Percentiles rank a stretch among this genome's conserved stretches.
Conservation (phyloP, 331 rosid genomes). For the Rhamnella rubrinervis region DNA sequence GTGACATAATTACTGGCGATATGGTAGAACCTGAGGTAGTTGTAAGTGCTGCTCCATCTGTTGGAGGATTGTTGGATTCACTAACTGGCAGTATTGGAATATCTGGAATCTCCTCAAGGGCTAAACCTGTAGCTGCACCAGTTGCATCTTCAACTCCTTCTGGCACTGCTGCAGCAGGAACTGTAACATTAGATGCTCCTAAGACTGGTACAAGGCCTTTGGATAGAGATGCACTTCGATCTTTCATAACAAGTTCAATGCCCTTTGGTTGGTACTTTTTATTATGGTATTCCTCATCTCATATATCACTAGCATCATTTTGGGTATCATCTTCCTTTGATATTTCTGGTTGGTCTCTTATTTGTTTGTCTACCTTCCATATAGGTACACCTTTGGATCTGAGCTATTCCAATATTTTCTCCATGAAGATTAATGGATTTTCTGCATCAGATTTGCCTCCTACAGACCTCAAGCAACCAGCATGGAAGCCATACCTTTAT, state of each 20-base stretch:
- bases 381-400: constrained; percentile 95
- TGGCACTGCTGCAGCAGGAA: constrained; percentile 49
- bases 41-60: constrained; percentile 75
- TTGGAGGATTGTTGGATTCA: constrained; percentile 91
- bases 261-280: constrained; percentile 97
- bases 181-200: constrained; percentile 58
- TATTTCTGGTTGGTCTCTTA: constrained; percentile 23
- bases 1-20: constrained; percentile 78
- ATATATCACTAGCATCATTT: constrained; percentile 23
- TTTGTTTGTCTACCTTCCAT: constrained; percentile 16
- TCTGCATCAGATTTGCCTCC: constrained; percentile 79
- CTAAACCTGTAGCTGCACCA: constrained; percentile 73
- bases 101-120: constrained; percentile 82
- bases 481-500: constrained; percentile 92
- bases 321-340: constrained; percentile 11
- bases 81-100: constrained; percentile 84
- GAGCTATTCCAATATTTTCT: constrained; percentile 65
- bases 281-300: constrained; percentile 64
- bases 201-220: constrained; percentile 65
- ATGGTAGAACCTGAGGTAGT: constrained; percentile 80
- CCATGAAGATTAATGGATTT: constrained; percentile 77
- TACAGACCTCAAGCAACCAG: constrained; percentile 89
- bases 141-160: constrained; percentile 58
- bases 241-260: constrained; percentile 87
- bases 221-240: constrained; percentile 84